A percentile compares a stretch with the other conserved stretches of the same genome.
Conservation (phyloP, 2,329 filamentous ascomycete genomes). For the Botrytis cinerea region DNA sequence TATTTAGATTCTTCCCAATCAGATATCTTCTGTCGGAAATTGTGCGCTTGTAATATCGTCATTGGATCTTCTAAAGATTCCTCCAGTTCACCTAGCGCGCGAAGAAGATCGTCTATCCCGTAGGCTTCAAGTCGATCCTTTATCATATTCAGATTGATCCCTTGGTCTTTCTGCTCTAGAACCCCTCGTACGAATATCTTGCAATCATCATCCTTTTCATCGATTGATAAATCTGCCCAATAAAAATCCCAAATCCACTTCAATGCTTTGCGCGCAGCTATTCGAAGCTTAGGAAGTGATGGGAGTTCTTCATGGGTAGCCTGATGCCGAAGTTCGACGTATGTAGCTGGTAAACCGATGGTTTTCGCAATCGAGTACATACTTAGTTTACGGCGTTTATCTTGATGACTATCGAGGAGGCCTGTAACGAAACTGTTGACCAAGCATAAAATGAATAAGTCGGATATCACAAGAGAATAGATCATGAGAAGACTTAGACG, state of each 20-base stretch:
- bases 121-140: constrained; percentile 26
- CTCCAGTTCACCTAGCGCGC: constrained; percentile 33
- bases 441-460: neutral
- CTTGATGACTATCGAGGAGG: constrained; percentile 72
- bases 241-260: constrained; percentile 89
- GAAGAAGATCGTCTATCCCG: constrained; percentile 33
- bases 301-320: constrained; percentile 88
- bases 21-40: constrained; percentile 48
- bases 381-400: constrained; percentile 65
- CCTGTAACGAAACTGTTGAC: constrained; percentile 72
- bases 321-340: constrained; percentile 88
- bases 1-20: constrained; percentile 17
- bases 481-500: constrained; percentile 39
- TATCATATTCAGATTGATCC: constrained; percentile 26
- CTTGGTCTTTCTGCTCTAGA: constrained; percentile 35
- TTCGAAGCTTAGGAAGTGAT: constrained; percentile 69
- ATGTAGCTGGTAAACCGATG: constrained; percentile 70
- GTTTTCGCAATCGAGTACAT: constrained; percentile 73
- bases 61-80: constrained; percentile 27
- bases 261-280: constrained; percentile 68
- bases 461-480: neutral
- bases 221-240: constrained; percentile 59
- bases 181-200: constrained; percentile 31
- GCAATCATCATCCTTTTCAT: constrained; percentile 28
- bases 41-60: constrained; percentile 38